Evolutionary conservation across 768 basidiomycete species (phyloP).

Genomic region (Hericium erinaceus): DNA sequence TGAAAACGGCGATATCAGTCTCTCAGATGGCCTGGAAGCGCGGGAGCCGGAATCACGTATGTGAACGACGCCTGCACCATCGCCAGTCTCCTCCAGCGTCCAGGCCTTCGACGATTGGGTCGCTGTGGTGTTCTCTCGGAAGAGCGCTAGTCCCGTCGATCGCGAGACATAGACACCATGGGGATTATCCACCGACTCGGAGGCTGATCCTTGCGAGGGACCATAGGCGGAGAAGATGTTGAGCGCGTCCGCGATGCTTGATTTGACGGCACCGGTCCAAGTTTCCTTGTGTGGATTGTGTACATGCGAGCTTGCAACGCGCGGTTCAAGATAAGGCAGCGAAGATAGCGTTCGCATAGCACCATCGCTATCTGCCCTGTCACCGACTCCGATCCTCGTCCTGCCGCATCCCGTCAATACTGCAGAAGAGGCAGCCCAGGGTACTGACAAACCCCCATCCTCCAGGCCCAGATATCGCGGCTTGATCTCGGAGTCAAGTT

Average conservation of each 20-base stretch:
- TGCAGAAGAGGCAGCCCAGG: constrained; percentile 16
- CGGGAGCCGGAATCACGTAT: not conserved
- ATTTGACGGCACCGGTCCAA: constrained; percentile 11
- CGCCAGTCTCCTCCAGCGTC: constrained; percentile 31
- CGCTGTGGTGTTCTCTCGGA: not conserved
- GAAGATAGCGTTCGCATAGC: not conserved
- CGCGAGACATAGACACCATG: constrained; percentile 1
- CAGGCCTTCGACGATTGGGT: constrained; percentile 18
- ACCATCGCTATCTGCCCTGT: not conserved
- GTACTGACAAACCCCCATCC: constrained; percentile 21
- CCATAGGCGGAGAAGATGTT: constrained; percentile 1
- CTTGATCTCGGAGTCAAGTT: constrained; percentile 7
- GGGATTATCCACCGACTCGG: not conserved
- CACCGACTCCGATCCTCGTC: not conserved
- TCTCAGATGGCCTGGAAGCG: not conserved
- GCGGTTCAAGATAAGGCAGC: not conserved
- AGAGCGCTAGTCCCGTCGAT: not conserved
- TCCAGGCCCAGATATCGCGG: constrained; percentile 27
- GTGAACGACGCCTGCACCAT: constrained; percentile 29
- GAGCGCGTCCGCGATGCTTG: constrained; percentile 10
- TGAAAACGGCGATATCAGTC: not conserved
- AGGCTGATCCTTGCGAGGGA: not conserved
- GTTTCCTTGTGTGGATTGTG: not conserved
- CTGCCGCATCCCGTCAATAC: not conserved
- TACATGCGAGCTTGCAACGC: too few species aligned